These are phyloP conservation scores for Citeromyces matritensis DNA, from an alignment of 805 yeast genomes.

Conservation along the genomic window DNA sequence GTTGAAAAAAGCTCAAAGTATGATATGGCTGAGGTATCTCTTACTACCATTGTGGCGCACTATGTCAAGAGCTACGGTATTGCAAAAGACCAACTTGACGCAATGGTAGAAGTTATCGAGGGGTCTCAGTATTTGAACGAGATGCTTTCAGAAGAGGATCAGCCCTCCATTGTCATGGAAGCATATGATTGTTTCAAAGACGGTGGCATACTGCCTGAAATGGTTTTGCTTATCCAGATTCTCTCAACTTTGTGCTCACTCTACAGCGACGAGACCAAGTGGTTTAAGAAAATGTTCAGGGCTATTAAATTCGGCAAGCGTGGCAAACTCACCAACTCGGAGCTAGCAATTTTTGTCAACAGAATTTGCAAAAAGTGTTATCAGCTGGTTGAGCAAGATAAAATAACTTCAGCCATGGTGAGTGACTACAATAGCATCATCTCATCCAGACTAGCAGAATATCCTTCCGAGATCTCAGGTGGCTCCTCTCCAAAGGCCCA, in stretches of 20 bases:
- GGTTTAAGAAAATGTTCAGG: constrained; percentile 16
- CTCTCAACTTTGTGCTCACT: constrained; percentile 21
- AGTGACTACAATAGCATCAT: constrained; percentile 18
- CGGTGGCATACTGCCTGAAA: constrained; percentile 48
- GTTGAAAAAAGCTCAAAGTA: constrained; percentile 65
- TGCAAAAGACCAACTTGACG: constrained; percentile 16
- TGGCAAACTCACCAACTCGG: constrained; percentile 6
- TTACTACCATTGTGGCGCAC: constrained; percentile 22
- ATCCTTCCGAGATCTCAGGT: constrained; percentile 19
- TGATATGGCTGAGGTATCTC: constrained; percentile 70
- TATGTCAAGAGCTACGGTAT: constrained; percentile 13
- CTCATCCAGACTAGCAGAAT: constrained; percentile 22
- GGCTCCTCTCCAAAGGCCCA: constrained; percentile 5
- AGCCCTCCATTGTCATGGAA: constrained; percentile 28
- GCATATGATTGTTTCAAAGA: constrained; percentile 47
- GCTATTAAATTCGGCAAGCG: constrained; percentile 6
- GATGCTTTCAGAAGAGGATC: constrained; percentile 18
- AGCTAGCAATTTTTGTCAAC: constrained; percentile 19
- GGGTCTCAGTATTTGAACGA: constrained; percentile 16
- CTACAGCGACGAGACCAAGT: constrained; percentile 13
- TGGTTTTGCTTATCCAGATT: constrained; percentile 35
- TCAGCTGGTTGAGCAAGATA: constrained; percentile 38
- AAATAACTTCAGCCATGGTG: constrained; percentile 22
- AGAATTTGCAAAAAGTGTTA: constrained; percentile 44
- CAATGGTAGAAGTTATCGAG: constrained; percentile 19